Evolutionary conservation across 2,329 filamentous ascomycete species (phyloP).

Genomic region (Pseudogymnoascus sp.): DNA sequence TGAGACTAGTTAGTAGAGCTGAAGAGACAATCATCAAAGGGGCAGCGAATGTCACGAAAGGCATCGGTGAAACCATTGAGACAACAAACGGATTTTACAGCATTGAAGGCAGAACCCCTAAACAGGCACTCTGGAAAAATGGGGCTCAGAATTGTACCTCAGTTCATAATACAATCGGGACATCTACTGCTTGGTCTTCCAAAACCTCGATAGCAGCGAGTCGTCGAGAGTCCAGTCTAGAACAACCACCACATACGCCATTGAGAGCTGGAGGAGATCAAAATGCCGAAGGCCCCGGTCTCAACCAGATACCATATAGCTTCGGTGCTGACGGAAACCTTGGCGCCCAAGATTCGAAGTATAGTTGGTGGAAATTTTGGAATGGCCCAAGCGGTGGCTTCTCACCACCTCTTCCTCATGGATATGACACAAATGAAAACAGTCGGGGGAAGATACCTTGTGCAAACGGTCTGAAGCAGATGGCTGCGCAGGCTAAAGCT

Average conservation of each 20-base stretch:
- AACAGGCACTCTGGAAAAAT: neutral
- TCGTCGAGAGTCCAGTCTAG: neutral
- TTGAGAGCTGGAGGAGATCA: neutral
- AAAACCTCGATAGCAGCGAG: neutral
- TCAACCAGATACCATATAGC: neutral
- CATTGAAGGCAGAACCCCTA: conserved; percentile 15
- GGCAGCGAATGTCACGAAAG: conserved; percentile 40
- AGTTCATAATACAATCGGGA: neutral
- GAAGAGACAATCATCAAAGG: conserved; percentile 38
- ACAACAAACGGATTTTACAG: conserved; percentile 38
- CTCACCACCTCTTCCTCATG: conserved; percentile 3
- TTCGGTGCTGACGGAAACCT: neutral
- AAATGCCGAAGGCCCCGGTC: neutral
- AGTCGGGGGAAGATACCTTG: neutral
- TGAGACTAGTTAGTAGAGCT: conserved; percentile 29
- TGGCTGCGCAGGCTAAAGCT: neutral
- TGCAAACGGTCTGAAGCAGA: neutral
- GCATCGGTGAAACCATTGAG: conserved; percentile 44
- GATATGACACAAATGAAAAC: neutral
- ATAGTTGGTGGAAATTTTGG: conserved; percentile 9
- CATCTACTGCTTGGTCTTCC: neutral
- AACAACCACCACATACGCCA: neutral
- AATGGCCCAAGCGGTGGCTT: neutral
- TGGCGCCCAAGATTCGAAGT: neutral
- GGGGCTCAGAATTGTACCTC: neutral